Percentiles rank a stretch among this genome's conserved stretches.
phyloP scores from a whole-genome alignment of 768 basidiomycete species.

The Tephrocybe sp. region DNA sequence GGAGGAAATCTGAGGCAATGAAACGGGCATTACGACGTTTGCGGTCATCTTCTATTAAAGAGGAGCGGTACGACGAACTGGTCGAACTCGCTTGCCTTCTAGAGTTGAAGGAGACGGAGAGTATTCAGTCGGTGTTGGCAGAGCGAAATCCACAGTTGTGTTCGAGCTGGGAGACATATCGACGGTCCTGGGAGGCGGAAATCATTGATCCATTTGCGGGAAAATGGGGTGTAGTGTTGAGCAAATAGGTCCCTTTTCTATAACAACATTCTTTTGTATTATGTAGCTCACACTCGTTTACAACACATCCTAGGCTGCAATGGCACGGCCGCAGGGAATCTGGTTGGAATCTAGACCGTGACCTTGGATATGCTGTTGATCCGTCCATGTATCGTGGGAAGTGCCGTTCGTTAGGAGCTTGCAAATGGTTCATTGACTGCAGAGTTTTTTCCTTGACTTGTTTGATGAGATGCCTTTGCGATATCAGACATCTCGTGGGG shows the following conservation, averaged over 20 bases:
- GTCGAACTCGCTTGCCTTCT: constrained; percentile 8
- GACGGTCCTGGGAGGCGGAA: constrained; percentile 11
- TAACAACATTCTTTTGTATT: background rate
- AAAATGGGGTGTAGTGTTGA: background rate
- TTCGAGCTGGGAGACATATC: background rate
- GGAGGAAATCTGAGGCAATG: constrained; percentile 9
- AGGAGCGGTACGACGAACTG: constrained; percentile 1
- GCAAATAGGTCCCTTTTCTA: background rate
- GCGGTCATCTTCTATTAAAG: constrained; percentile 9
- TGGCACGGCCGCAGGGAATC: no score
- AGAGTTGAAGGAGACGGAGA: constrained; percentile 13
- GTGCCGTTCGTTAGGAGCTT: no score
- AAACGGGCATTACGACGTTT: constrained; percentile 4
- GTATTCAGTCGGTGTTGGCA: constrained; percentile 12
- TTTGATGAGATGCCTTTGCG: no score
- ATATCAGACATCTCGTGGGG: no score
- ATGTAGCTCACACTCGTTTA: no score
- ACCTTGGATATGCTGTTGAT: no score
- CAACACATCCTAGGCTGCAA: no score
- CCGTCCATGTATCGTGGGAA: no score
- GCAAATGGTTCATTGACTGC: no score
- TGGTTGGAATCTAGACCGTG: no score
- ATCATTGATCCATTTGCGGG: constrained; percentile 18
- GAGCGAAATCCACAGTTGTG: constrained; percentile 11
- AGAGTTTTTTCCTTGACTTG: no score